phyloP scores from a whole-genome alignment of 495 filamentous ascomycete genomes.

The Aspergillus kassunensis region DNA sequence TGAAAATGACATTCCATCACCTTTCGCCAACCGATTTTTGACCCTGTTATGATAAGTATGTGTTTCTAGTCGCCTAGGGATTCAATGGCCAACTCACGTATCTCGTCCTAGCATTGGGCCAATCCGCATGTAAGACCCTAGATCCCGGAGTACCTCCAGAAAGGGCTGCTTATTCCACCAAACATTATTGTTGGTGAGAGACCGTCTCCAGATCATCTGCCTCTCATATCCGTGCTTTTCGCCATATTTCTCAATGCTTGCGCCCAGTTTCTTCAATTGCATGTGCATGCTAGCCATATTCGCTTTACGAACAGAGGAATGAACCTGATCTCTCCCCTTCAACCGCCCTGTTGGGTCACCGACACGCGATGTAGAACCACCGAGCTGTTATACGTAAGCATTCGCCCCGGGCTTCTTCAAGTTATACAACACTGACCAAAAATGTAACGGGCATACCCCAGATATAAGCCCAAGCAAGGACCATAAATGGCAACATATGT shows the following conservation, averaged over 20 bases:
- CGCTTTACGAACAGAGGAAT: constrained; percentile 51
- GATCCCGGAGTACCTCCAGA: constrained; percentile 64
- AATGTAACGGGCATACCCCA: constrained; percentile 72
- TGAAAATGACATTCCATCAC: constrained; percentile 87
- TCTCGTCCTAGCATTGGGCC: constrained; percentile 86
- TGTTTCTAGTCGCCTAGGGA: neutral
- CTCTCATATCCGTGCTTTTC: constrained; percentile 56
- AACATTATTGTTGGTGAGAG: constrained; percentile 68
- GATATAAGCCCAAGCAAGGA: constrained; percentile 87
- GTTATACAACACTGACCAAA: constrained; percentile 45
- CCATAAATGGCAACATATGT: constrained; percentile 91
- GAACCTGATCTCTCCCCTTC: constrained; percentile 58
- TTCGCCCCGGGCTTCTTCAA: neutral
- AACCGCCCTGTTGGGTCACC: constrained; percentile 84
- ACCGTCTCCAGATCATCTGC: constrained; percentile 58
- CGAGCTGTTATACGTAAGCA: constrained; percentile 50
- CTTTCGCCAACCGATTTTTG: constrained; percentile 70
- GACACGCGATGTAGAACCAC: constrained; percentile 78
- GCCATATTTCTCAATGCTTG: constrained; percentile 61
- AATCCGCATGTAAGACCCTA: constrained; percentile 69
- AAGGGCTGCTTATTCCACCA: constrained; percentile 73
- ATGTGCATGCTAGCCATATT: constrained; percentile 74
- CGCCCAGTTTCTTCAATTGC: constrained; percentile 76
- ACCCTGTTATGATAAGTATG: constrained; percentile 54
- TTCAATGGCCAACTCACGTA: constrained; percentile 60